A percentile compares a stretch with the other conserved stretches of the same genome.
These are phyloP conservation scores for Macrophomina pseudophaseolina DNA, from an alignment of 2,329 filamentous ascomycete species.

Conservation along the genomic window DNA sequence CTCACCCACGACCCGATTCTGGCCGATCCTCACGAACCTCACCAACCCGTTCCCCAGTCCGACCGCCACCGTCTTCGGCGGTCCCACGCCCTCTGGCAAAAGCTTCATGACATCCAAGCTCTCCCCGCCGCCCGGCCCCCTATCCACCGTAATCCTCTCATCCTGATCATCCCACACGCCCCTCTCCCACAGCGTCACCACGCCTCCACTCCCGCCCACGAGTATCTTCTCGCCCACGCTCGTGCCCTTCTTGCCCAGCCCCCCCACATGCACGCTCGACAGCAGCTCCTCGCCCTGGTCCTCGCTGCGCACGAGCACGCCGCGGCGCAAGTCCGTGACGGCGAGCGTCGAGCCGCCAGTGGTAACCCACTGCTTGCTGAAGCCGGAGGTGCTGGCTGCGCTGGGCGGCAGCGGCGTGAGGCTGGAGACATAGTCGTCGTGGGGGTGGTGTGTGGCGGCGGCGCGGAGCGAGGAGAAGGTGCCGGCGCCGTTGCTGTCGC, in stretches of 20 bases:
- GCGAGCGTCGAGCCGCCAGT: slow-evolving; percentile 91
- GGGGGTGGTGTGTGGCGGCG: slow-evolving; percentile 80
- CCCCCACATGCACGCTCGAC: slow-evolving; percentile 78
- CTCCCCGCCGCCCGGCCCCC: slow-evolving; percentile 65
- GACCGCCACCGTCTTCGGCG: slow-evolving; percentile 73
- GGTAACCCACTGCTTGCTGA: slow-evolving; percentile 92
- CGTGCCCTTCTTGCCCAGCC: slow-evolving; percentile 70
- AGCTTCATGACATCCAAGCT: slow-evolving; percentile 79
- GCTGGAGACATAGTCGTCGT: slow-evolving; percentile 91
- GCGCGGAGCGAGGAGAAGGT: slow-evolving; percentile 65
- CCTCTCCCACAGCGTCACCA: slow-evolving; percentile 91
- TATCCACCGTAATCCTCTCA: slow-evolving; percentile 80
- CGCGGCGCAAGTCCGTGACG: slow-evolving; percentile 84
- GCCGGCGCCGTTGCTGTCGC: slow-evolving; percentile 47
- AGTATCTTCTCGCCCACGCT: slow-evolving; percentile 77
- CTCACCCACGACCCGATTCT: slow-evolving; percentile 72
- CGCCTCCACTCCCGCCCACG: slow-evolving; percentile 78
- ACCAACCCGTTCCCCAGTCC: slow-evolving; percentile 82
- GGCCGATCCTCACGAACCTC: slow-evolving; percentile 75
- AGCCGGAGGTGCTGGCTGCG: slow-evolving; percentile 81
- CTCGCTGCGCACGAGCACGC: slow-evolving; percentile 86
- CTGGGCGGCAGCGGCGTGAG: slow-evolving; percentile 82
- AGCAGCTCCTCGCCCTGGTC: slow-evolving; percentile 94
- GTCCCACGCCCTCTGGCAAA: slow-evolving; percentile 71
- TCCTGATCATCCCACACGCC: slow-evolving; percentile 96